These are phyloP conservation scores for Lablab purpureus DNA, from an alignment of 306 rosid genomes.

Conservation along the genomic window DNA sequence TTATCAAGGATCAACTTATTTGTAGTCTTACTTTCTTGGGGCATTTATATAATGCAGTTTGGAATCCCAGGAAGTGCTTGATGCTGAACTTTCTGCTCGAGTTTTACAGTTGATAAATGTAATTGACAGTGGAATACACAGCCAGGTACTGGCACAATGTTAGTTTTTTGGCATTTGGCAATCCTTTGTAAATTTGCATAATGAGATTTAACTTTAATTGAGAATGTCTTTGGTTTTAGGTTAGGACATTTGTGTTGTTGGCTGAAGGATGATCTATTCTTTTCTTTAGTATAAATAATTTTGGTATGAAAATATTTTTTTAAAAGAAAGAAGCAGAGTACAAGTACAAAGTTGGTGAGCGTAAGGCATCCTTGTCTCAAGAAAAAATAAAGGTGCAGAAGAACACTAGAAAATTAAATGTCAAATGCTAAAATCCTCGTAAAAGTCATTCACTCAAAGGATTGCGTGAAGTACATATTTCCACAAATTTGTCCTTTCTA, in stretches of 20 bases:
- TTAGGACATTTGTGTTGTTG: slow-evolving; percentile 21
- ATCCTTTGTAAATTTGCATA: slow-evolving; percentile 2
- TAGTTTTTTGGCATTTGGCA: slow-evolving; percentile 21
- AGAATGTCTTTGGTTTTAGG: slow-evolving; percentile 11
- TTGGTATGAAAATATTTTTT: neutral
- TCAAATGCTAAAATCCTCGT: neutral
- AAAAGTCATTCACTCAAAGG: neutral
- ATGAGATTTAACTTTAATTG: neutral
- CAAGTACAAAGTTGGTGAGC: neutral
- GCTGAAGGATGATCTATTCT: neutral
- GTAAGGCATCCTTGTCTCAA: neutral
- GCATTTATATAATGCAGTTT: slow-evolving; percentile 62
- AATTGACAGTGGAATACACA: slow-evolving; percentile 90
- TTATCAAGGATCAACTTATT: slow-evolving; percentile 15
- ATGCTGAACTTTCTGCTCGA: slow-evolving; percentile 98
- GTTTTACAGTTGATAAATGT: slow-evolving; percentile 89
- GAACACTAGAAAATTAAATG: slow-evolving; percentile 17
- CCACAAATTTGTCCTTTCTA: neutral
- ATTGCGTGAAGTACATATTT: neutral
- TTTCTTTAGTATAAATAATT: neutral
- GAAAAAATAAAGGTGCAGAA: neutral
- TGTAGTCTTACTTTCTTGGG: slow-evolving; percentile 31
- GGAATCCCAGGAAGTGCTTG: slow-evolving; percentile 94
- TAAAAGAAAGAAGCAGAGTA: neutral
- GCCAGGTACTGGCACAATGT: slow-evolving; percentile 68